A percentile compares a stretch with the other conserved stretches of the same genome.
phyloP scores from a whole-genome alignment of 2,329 filamentous ascomycete species.

The Pseudogymnoascus sp. region DNA sequence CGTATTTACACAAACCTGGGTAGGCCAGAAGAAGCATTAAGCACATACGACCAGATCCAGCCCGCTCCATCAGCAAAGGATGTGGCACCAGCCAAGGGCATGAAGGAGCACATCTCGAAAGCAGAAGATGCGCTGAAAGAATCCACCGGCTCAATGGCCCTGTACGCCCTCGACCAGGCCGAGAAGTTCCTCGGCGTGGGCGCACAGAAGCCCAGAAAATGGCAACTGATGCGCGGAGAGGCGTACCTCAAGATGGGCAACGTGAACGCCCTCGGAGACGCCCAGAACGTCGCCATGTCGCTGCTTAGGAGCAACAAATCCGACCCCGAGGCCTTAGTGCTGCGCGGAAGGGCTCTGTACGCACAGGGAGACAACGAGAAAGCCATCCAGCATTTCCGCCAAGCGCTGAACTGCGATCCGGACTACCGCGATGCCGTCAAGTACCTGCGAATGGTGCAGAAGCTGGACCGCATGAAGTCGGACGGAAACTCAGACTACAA shows the following conservation, averaged over 20 bases:
- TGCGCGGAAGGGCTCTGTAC: constrained; percentile 81
- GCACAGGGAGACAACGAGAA: constrained; percentile 91
- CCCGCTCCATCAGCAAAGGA: constrained; percentile 79
- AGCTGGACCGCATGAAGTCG: constrained; percentile 86
- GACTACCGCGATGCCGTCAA: constrained; percentile 85
- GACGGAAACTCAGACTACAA: constrained; percentile 91
- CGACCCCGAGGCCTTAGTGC: constrained; percentile 86
- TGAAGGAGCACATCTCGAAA: constrained; percentile 72
- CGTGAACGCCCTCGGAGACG: constrained; percentile 79
- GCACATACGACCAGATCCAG: constrained; percentile 71
- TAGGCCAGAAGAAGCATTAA: constrained; percentile 76
- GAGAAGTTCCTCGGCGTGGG: constrained; percentile 67
- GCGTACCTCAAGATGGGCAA: constrained; percentile 90
- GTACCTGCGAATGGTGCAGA: constrained; percentile 82
- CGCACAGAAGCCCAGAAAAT: constrained; percentile 80
- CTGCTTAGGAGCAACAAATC: constrained; percentile 78
- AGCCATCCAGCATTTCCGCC: constrained; percentile 83
- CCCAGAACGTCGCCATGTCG: constrained; percentile 84
- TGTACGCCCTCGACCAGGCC: constrained; percentile 86
- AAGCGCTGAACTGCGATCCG: constrained; percentile 82
- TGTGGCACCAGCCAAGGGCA: constrained; percentile 70
- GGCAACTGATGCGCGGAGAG: constrained; percentile 86
- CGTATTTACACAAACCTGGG: constrained; percentile 85
- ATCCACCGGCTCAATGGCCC: constrained; percentile 79
- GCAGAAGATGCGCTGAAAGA: constrained; percentile 72